A percentile compares a stretch with the other conserved stretches of the same genome.
Evolutionary conservation across 1,284 basidiomycete species (phyloP).

Genomic region (Ganoderma multipileum): DNA sequence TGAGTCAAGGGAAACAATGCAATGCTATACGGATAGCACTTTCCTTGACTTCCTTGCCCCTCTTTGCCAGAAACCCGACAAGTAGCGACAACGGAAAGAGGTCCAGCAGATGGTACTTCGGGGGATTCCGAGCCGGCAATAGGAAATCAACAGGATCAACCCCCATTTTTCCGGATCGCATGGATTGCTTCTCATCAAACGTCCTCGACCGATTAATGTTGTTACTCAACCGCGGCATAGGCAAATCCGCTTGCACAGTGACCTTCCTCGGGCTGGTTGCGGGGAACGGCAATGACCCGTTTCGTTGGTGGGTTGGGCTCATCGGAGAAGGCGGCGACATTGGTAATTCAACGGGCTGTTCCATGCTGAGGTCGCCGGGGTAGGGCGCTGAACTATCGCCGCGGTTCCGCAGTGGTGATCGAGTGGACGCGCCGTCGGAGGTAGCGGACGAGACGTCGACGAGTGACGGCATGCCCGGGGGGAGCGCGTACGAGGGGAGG

Average conservation of each 20-base stretch:
- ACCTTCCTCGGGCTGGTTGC: slow-evolving; percentile 35
- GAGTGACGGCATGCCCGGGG: slow-evolving; percentile 57
- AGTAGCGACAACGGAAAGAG: slow-evolving; percentile 75
- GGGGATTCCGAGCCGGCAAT: slow-evolving; percentile 65
- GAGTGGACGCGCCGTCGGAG: slow-evolving; percentile 25
- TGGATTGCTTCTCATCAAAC: slow-evolving; percentile 26
- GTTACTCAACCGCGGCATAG: slow-evolving; percentile 12
- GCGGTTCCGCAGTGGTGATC: slow-evolving; percentile 18
- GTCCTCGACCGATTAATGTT: slow-evolving; percentile 17
- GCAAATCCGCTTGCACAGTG: slow-evolving; percentile 27
- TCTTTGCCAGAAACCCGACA: slow-evolving; percentile 51
- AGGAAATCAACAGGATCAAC: slow-evolving; percentile 50
- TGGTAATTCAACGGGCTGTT: slow-evolving; percentile 5
- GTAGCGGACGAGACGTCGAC: slow-evolving; percentile 40
- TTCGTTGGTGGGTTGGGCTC: slow-evolving; percentile 1
- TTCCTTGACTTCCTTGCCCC: slow-evolving; percentile 56
- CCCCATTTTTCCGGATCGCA: slow-evolving; percentile 25
- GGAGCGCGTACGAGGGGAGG: slow-evolving; percentile 69
- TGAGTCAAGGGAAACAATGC: background rate
- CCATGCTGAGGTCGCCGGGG: slow-evolving; percentile 10
- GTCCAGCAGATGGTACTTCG: slow-evolving; percentile 69
- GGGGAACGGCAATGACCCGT: slow-evolving; percentile 43
- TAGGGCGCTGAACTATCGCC: slow-evolving; percentile 20
- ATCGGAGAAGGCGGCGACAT: slow-evolving; percentile 14
- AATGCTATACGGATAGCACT: background rate